phyloP scores from a whole-genome alignment of 129 eudicot species.

The Chrysanthemum lavandulifolium region DNA sequence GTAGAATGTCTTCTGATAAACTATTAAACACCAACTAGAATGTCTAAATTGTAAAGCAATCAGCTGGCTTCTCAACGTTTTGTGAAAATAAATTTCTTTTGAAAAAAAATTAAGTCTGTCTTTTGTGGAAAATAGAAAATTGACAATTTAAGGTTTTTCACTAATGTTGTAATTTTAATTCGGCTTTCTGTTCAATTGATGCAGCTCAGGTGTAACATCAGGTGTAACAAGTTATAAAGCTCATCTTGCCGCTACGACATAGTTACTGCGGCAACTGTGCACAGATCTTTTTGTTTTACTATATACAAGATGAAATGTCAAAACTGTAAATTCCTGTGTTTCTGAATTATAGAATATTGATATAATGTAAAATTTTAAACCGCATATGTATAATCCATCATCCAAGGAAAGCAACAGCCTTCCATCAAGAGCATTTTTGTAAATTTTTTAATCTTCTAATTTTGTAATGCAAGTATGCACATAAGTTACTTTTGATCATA shows the following conservation, averaged over 20 bases:
- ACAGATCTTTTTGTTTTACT: neutral
- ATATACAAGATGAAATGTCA: neutral
- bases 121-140: neutral
- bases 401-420: slow-evolving; percentile 18
- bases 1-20: too few species aligned
- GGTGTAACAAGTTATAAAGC: neutral
- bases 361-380: neutral
- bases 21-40: too few species aligned
- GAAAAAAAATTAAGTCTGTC: neutral
- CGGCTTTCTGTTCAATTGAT: slow-evolving; percentile 15
- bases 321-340: slow-evolving; percentile 14
- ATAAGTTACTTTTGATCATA: neutral
- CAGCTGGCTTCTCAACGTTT: too few species aligned
- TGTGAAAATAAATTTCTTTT: too few species aligned
- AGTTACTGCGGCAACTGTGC: neutral
- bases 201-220: slow-evolving; percentile 3
- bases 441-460: slow-evolving; percentile 3
- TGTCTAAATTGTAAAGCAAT: too few species aligned
- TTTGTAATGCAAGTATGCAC: neutral
- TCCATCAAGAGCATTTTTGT: slow-evolving; percentile 5
- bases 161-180: neutral
- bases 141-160: too few species aligned
- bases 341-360: neutral
- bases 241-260: neutral
- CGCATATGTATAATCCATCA: neutral